These are phyloP conservation scores for Gloeostereum incarnatum DNA, from an alignment of 768 basidiomycete genomes.

Conservation along the genomic window DNA sequence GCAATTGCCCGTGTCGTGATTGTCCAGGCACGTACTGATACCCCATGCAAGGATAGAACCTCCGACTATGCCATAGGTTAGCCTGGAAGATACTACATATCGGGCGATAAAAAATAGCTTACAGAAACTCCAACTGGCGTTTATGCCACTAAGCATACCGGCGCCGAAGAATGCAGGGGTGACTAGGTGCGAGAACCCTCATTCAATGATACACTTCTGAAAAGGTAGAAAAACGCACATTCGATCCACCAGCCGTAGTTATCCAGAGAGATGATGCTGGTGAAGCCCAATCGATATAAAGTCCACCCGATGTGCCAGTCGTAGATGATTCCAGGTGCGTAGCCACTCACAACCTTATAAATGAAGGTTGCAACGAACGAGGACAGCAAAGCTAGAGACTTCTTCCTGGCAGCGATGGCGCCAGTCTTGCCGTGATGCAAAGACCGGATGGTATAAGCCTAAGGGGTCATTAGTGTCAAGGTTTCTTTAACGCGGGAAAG, in stretches of 20 bases:
- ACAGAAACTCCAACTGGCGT: slow-evolving; percentile 51
- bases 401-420: slow-evolving; percentile 45
- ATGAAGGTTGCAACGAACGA: slow-evolving; percentile 38
- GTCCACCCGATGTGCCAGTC: slow-evolving; percentile 64
- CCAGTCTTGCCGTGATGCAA: slow-evolving; percentile 43
- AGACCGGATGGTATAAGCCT: slow-evolving; percentile 56
- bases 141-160: slow-evolving; percentile 49
- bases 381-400: slow-evolving; percentile 38
- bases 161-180: slow-evolving; percentile 52
- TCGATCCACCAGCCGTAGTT: slow-evolving; percentile 53
- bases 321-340: slow-evolving; percentile 52
- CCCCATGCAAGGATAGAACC: slow-evolving; percentile 53
- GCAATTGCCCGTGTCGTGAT: neutral
- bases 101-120: slow-evolving; percentile 12
- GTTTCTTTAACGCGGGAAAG: no score
- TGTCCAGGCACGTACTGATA: slow-evolving; percentile 28
- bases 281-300: slow-evolving; percentile 49
- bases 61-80: slow-evolving; percentile 27
- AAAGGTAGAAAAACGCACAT: slow-evolving; percentile 22
- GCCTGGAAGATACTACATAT: slow-evolving; percentile 4
- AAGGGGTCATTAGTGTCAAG: neutral
- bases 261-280: slow-evolving; percentile 46
- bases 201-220: no score
- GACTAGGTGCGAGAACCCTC: no score
- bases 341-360: slow-evolving; percentile 46